Conservation (phyloP, 2,329 filamentous ascomycete genomes). For the Stenocarpella maydis region DNA sequence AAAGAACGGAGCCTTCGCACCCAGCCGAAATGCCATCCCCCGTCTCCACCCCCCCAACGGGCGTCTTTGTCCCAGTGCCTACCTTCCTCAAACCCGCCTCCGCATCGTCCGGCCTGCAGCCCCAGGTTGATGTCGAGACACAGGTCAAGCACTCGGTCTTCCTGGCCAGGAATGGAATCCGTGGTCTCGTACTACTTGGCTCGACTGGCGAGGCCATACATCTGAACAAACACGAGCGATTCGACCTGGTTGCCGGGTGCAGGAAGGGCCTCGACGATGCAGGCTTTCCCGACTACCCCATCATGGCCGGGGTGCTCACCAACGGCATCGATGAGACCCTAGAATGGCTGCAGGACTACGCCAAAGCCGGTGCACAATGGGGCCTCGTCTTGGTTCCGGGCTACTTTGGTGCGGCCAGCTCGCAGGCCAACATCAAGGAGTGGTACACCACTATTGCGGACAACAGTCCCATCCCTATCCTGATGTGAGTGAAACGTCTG, state of each 20-base stretch:
- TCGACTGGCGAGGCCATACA: constrained; percentile 72
- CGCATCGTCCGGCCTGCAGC: constrained; percentile 53
- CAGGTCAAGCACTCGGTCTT: constrained; percentile 67
- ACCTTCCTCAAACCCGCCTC: constrained; percentile 67
- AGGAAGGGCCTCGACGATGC: constrained; percentile 62
- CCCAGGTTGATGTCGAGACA: constrained; percentile 64
- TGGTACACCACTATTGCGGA: constrained; percentile 71
- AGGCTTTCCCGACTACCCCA: constrained; percentile 65
- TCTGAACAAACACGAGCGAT: constrained; percentile 65
- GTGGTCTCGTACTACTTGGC: constrained; percentile 68
- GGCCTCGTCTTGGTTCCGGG: constrained; percentile 70
- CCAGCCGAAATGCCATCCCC: constrained; percentile 19
- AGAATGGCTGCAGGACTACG: constrained; percentile 56
- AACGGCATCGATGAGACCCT: constrained; percentile 67
- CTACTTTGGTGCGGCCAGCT: constrained; percentile 68
- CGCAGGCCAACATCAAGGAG: constrained; percentile 64
- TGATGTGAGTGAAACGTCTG: constrained; percentile 57
- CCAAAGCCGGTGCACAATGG: constrained; percentile 66
- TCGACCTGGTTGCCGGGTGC: constrained; percentile 61
- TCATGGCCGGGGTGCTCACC: constrained; percentile 68
- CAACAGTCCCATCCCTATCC: constrained; percentile 64
- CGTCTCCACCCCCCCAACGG: constrained; percentile 53
- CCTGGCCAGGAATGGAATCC: constrained; percentile 66
- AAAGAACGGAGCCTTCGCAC: neutral
- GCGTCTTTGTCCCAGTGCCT: constrained; percentile 68